phyloP scores from a whole-genome alignment of 352 stramenopile species.

The Globisporangium alternatum region DNA sequence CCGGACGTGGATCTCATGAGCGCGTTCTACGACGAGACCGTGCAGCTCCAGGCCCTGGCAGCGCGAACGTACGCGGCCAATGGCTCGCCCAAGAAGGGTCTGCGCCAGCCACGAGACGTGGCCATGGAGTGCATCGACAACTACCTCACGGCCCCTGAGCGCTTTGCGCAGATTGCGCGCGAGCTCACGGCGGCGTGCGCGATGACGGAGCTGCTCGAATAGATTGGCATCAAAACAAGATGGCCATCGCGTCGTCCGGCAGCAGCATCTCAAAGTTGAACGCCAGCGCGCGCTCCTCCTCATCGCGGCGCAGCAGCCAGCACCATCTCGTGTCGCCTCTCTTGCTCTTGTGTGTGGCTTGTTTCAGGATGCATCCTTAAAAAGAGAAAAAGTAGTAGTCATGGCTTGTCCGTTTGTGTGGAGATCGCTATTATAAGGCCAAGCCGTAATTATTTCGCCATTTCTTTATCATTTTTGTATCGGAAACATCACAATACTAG shows the following conservation, averaged over 20 bases:
- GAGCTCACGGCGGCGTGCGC: background rate
- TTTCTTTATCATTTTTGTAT: no score
- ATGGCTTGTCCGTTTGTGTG: no score
- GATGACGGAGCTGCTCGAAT: no score
- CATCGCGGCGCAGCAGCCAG: conserved; percentile 74
- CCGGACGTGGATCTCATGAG: background rate
- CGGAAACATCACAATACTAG: no score
- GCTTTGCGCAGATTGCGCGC: conserved; percentile 26
- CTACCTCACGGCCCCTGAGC: conserved; percentile 32
- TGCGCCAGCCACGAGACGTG: conserved; percentile 51
- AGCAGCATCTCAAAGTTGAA: conserved; percentile 87
- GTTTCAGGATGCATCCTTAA: no score
- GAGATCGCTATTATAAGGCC: no score
- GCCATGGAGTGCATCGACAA: conserved; percentile 48
- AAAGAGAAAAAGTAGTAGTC: no score
- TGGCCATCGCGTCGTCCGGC: conserved; percentile 43
- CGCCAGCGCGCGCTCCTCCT: conserved; percentile 69
- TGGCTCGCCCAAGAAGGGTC: background rate
- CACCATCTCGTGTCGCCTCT: conserved; percentile 41
- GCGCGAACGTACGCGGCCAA: background rate
- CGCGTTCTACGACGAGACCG: background rate
- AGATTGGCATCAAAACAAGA: no score
- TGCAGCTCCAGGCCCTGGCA: background rate
- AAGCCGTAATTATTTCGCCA: no score
- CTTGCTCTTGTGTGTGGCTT: background rate